These are phyloP conservation scores for Aspergillus oerlinghausenensis DNA, from an alignment of 2,329 filamentous ascomycete species.

Conservation along the genomic window DNA sequence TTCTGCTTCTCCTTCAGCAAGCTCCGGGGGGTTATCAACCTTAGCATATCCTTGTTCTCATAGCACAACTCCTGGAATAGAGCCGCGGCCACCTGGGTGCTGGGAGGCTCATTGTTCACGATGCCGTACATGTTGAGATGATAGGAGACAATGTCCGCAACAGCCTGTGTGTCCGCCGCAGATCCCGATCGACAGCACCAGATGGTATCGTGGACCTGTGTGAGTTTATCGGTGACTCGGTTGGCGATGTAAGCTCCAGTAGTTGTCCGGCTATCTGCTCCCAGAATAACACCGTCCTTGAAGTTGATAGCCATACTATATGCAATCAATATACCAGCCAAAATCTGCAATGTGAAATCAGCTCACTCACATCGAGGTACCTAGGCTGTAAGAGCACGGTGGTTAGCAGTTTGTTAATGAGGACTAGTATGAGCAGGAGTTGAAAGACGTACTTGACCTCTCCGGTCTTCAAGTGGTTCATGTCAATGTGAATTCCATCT, in stretches of 20 bases:
- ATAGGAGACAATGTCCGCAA: constrained; percentile 97
- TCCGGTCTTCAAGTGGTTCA: constrained; percentile 97
- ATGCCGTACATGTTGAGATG: constrained; percentile 90
- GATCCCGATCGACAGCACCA: constrained; percentile 99
- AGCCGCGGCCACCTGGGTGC: constrained; percentile 89
- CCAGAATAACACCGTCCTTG: constrained; percentile 94
- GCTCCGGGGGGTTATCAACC: constrained; percentile 51
- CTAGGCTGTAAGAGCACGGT: constrained; percentile 58
- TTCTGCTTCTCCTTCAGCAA: background rate
- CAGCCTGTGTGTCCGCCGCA: constrained; percentile 94
- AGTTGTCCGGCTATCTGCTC: constrained; percentile 94
- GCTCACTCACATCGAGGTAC: constrained; percentile 83
- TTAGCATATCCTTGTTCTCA: constrained; percentile 89
- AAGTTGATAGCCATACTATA: constrained; percentile 96
- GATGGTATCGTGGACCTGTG: constrained; percentile 96
- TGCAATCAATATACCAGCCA: constrained; percentile 22
- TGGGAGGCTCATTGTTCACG: constrained; percentile 82
- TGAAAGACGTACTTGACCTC: constrained; percentile 81
- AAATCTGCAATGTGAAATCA: constrained; percentile 6
- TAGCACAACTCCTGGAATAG: constrained; percentile 99
- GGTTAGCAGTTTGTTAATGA: constrained; percentile 26
- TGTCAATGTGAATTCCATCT: constrained; percentile 99
- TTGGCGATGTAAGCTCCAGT: constrained; percentile 98
- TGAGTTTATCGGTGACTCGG: constrained; percentile 98
- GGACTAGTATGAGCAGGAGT: background rate